These are phyloP conservation scores for Hemisphaericaspora subhashii DNA, from an alignment of 1,139 yeast genomes.

Conservation along the genomic window DNA sequence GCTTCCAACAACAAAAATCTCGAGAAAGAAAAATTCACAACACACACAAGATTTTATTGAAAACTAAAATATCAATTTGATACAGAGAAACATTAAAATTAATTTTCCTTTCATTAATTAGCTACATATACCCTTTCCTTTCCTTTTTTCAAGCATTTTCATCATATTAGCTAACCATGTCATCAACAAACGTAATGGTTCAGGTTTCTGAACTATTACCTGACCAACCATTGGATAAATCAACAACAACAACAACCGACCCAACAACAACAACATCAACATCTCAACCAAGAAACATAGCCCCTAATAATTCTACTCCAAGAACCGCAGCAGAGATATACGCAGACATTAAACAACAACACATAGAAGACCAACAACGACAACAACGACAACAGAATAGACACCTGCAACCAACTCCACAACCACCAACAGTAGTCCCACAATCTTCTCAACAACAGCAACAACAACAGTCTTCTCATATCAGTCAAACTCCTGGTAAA, in stretches of 20 bases:
- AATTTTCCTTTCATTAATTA: no score
- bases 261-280: slow-evolving; percentile 2
- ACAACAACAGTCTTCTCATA: not conserved
- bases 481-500: slow-evolving; percentile 11
- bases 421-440: slow-evolving; percentile 4
- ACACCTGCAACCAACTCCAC: slow-evolving; percentile 3
- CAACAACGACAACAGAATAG: slow-evolving; percentile 7
- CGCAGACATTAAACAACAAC: slow-evolving; percentile 1
- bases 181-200: slow-evolving; percentile 1
- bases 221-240: no score
- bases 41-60: no score
- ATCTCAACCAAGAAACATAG: not conserved
- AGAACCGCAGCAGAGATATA: slow-evolving; percentile 1
- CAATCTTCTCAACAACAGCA: not conserved
- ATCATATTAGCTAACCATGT: not conserved
- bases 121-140: no score
- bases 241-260: not conserved
- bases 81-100: no score
- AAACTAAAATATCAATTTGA: no score
- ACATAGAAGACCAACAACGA: slow-evolving; percentile 1
- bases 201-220: slow-evolving; percentile 1
- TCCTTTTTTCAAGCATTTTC: no score
- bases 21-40: no score
- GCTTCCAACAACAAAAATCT: no score
- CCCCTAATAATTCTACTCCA: not conserved